Percentiles rank a stretch among this genome's conserved stretches.
phyloP scores from a whole-genome alignment of 192 early-diverging fungal species.

The Fimicolochytrium jonesii region DNA sequence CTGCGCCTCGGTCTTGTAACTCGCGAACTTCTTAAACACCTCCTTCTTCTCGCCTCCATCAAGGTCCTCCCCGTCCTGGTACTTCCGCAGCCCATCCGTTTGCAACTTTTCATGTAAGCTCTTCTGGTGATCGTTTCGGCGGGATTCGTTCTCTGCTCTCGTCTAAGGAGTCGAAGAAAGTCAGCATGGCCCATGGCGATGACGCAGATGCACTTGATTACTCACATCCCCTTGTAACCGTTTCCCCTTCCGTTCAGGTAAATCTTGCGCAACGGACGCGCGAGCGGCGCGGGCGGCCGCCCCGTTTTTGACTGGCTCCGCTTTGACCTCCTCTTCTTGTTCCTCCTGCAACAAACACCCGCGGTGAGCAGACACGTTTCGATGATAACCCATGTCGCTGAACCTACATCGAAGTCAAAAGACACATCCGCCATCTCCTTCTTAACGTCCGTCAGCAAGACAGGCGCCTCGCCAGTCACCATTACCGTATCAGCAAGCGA shows the following conservation, averaged over 20 bases:
- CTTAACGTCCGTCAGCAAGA: conserved; percentile 60
- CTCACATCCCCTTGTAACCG: background rate
- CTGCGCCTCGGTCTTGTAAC: conserved; percentile 86
- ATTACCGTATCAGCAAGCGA: conserved; percentile 69
- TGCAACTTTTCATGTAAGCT: conserved; percentile 70
- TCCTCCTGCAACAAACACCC: too few species aligned
- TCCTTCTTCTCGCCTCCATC: conserved; percentile 63
- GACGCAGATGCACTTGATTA: too few species aligned
- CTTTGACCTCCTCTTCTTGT: conserved; percentile 28
- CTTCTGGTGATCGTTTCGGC: conserved; percentile 84
- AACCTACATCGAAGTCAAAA: conserved; percentile 47
- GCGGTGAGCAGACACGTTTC: too few species aligned
- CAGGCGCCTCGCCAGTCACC: conserved; percentile 60
- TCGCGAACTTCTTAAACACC: conserved; percentile 86
- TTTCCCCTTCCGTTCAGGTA: background rate
- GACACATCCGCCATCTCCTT: conserved; percentile 49
- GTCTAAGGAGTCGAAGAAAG: conserved; percentile 11
- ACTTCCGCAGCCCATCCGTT: conserved; percentile 76
- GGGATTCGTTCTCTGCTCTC: conserved; percentile 53
- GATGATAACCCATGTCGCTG: too few species aligned
- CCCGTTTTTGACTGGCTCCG: too few species aligned
- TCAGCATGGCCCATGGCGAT: too few species aligned
- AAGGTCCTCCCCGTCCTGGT: conserved; percentile 55
- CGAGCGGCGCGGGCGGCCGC: too few species aligned
- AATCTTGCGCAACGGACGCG: too few species aligned